These are phyloP conservation scores for Jamesozyma piceae DNA, from an alignment of 805 yeast genomes.

Conservation along the genomic window DNA sequence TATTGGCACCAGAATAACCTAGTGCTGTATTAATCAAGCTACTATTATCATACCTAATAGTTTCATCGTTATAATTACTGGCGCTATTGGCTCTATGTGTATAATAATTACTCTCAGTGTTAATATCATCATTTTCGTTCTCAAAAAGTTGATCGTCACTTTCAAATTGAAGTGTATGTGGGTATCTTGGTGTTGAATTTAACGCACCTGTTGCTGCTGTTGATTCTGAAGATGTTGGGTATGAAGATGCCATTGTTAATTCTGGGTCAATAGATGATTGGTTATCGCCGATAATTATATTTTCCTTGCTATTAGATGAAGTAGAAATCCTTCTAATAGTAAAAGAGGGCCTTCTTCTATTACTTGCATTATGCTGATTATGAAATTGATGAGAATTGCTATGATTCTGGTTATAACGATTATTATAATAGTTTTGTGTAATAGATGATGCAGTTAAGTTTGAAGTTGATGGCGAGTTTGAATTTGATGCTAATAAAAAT, in stretches of 20 bases:
- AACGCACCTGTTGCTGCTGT: not conserved
- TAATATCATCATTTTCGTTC: not conserved
- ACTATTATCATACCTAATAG: not conserved
- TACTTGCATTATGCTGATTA: not conserved
- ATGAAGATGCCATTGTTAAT: not conserved
- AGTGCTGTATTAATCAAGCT: not conserved
- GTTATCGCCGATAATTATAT: not conserved
- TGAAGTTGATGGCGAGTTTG: not conserved
- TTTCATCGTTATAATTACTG: not conserved
- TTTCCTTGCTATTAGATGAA: not conserved
- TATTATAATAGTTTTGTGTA: not conserved
- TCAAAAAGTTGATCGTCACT: not conserved
- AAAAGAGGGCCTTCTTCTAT: conserved; percentile 1
- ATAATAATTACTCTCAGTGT: not conserved
- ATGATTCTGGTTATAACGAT: not conserved
- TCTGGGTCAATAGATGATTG: conserved; percentile 1
- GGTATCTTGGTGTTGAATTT: not conserved
- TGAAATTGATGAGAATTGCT: not conserved
- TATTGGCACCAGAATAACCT: conserved; percentile 6
- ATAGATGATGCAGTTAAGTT: not conserved
- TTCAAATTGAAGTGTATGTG: not conserved
- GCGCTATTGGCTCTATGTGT: not conserved
- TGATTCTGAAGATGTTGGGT: not conserved
- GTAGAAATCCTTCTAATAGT: conserved; percentile 4
- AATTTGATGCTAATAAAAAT: not conserved